Percentiles rank a stretch among this genome's conserved stretches.
phyloP scores from a whole-genome alignment of 768 basidiomycete genomes.

The Clavaria fumosa region DNA sequence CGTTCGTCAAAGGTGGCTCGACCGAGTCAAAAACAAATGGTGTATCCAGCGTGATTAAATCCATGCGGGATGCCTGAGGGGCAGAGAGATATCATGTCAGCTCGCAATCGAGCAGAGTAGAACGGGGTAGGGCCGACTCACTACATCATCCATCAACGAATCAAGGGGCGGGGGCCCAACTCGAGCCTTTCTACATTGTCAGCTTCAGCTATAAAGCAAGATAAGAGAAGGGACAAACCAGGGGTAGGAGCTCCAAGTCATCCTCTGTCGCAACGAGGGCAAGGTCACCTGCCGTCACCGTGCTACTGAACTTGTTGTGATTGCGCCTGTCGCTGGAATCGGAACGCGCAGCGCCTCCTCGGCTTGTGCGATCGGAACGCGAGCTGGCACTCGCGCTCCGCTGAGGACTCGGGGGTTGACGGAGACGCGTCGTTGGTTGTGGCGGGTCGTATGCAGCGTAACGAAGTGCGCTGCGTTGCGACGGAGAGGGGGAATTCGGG shows the following conservation, averaged over 20 bases:
- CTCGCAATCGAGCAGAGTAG: neutral
- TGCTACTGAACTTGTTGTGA: conserved; percentile 14
- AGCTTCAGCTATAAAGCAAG: neutral
- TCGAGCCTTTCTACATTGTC: neutral
- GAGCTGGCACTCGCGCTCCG: conserved; percentile 18
- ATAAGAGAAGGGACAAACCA: conserved; percentile 9
- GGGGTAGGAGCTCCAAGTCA: conserved; percentile 17
- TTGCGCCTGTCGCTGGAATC: too few relatives aligned
- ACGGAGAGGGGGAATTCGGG: conserved; percentile 14
- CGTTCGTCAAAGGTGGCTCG: conserved; percentile 8
- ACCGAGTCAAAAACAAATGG: conserved; percentile 41
- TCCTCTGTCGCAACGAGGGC: conserved; percentile 24
- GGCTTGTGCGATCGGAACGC: conserved; percentile 17
- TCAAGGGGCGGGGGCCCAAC: neutral
- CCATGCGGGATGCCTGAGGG: conserved; percentile 22
- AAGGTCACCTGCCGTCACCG: conserved; percentile 30
- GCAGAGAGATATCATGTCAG: conserved; percentile 4
- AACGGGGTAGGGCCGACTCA: conserved; percentile 5
- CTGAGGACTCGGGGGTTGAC: conserved; percentile 19
- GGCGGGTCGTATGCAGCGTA: conserved; percentile 62
- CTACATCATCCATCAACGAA: conserved; percentile 10
- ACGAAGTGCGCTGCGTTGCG: conserved; percentile 38
- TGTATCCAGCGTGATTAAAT: conserved; percentile 64
- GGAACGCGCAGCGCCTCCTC: conserved; percentile 10
- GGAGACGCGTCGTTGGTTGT: conserved; percentile 30